Evolutionary conservation across 2,329 filamentous ascomycete genomes (phyloP).

Genomic region (Pochonia chlamydosporia): DNA sequence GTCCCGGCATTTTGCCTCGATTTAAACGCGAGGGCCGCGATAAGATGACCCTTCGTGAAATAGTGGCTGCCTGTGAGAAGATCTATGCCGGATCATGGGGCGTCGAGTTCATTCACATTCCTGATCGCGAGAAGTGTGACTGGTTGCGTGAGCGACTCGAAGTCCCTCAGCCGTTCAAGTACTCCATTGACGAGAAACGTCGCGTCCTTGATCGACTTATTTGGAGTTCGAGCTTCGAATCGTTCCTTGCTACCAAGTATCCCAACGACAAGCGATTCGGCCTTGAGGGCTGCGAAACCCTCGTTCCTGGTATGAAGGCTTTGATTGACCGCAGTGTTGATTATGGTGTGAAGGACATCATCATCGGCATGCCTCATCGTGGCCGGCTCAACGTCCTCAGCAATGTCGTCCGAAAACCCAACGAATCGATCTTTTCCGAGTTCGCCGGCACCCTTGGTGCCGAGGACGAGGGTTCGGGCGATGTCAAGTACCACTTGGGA

Average conservation of each 20-base stretch:
- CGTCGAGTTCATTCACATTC: constrained; percentile 98
- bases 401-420: constrained; percentile 98
- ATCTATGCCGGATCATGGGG: constrained; percentile 98
- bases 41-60: constrained; percentile 96
- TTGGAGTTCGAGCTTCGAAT: constrained; percentile 97
- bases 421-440: constrained; percentile 99
- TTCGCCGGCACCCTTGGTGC: constrained; percentile 85
- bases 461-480: constrained; percentile 92
- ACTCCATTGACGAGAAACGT: constrained; percentile 97
- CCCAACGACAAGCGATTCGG: constrained; percentile 99
- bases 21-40: constrained; percentile 84
- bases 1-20: constrained; percentile 88
- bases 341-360: constrained; percentile 97
- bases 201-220: constrained; percentile 95
- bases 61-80: constrained; percentile 85
- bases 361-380: constrained; percentile 99
- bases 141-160: constrained; percentile 95
- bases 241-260: constrained; percentile 94
- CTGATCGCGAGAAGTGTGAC: constrained; percentile 94
- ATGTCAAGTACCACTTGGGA: constrained; percentile 98
- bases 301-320: constrained; percentile 99
- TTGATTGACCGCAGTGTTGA: constrained; percentile 97
- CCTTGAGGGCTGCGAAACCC: constrained; percentile 91
- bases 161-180: constrained; percentile 91
- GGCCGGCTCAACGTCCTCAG: constrained; percentile 95